These are phyloP conservation scores for Senna siamea DNA, from an alignment of 306 rosid species.

Conservation along the genomic window DNA sequence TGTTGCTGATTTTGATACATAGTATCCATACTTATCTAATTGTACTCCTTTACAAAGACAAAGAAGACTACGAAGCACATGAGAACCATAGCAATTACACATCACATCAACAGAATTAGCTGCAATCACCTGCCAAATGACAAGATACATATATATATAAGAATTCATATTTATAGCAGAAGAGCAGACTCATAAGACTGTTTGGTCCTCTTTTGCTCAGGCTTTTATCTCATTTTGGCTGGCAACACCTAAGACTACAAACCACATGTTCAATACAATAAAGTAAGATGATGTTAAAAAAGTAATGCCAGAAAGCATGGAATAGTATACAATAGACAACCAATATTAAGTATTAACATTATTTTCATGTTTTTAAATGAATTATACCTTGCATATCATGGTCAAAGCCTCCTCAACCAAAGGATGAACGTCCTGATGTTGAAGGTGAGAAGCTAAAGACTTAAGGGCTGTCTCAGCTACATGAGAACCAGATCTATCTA, in stretches of 20 bases:
- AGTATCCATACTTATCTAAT: slow-evolving; percentile 53
- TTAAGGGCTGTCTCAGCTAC: slow-evolving; percentile 81
- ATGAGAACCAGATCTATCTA: slow-evolving; percentile 92
- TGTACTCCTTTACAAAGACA: slow-evolving; percentile 77
- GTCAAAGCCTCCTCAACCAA: slow-evolving; percentile 68
- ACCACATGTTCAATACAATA: background rate
- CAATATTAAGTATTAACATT: background rate
- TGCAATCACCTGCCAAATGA: slow-evolving; percentile 61
- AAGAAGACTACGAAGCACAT: slow-evolving; percentile 86
- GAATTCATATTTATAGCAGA: slow-evolving; percentile 7
- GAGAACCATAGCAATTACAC: slow-evolving; percentile 88
- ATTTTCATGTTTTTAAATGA: background rate
- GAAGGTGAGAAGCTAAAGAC: slow-evolving; percentile 68
- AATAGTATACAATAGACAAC: background rate
- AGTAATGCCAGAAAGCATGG: background rate
- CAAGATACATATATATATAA: slow-evolving; percentile 7
- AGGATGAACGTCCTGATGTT: slow-evolving; percentile 48
- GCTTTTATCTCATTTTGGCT: slow-evolving; percentile 14
- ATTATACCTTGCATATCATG: slow-evolving; percentile 66
- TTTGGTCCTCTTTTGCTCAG: background rate
- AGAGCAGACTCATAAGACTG: background rate
- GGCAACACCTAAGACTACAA: no score
- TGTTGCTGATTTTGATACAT: slow-evolving; percentile 59
- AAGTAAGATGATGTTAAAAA: background rate
- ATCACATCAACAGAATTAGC: slow-evolving; percentile 68